These are phyloP conservation scores for Tylopilus cervinicoccineus DNA, from an alignment of 768 basidiomycete species.

Conservation along the genomic window DNA sequence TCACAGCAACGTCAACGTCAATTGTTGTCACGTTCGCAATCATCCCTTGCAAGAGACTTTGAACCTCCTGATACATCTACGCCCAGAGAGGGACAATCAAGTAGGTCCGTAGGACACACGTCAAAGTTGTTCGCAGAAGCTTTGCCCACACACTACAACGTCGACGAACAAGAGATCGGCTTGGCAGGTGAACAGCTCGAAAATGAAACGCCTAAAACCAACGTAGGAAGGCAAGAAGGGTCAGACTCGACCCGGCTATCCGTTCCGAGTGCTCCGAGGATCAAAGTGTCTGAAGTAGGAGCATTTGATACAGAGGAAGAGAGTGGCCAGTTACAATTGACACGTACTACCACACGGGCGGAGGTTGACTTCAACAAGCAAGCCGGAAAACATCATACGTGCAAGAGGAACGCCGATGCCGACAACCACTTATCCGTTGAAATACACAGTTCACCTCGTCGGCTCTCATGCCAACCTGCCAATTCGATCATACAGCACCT, in stretches of 20 bases:
- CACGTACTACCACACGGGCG: background rate
- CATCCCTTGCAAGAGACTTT: conserved; percentile 21
- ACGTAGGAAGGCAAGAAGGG: background rate
- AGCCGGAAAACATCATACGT: background rate
- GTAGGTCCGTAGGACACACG: background rate
- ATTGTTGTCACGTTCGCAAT: conserved; percentile 7
- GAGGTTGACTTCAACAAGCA: background rate
- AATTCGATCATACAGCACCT: background rate
- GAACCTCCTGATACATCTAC: conserved; percentile 19
- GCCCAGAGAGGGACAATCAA: conserved; percentile 4
- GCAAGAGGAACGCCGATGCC: background rate
- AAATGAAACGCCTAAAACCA: background rate
- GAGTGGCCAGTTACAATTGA: conserved; percentile 7
- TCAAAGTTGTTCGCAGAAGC: conserved; percentile 7
- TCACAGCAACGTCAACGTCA: conserved; percentile 30
- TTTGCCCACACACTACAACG: background rate
- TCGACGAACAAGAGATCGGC: background rate
- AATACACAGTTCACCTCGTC: background rate
- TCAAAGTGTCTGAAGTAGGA: conserved; percentile 10
- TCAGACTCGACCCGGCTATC: background rate
- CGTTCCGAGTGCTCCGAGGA: conserved; percentile 5
- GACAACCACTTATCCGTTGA: conserved; percentile 5
- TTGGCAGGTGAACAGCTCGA: background rate
- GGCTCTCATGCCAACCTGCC: background rate
- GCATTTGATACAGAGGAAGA: conserved; percentile 10